Conservation (phyloP, 2,329 filamentous ascomycete genomes). For the Colletotrichum theobromicola region DNA sequence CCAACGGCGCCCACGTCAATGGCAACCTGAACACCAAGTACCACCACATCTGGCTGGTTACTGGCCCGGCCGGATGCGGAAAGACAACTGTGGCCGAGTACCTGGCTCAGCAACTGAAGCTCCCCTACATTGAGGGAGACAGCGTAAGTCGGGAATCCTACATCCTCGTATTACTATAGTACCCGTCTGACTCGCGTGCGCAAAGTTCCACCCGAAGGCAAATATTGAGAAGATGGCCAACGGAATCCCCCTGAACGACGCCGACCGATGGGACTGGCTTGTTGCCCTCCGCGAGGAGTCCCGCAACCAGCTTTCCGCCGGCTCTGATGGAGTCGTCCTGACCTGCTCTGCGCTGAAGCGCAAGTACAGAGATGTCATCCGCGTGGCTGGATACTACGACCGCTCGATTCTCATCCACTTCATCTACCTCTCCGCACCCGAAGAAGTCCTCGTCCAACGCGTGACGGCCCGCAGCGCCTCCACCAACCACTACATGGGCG, state of each 20-base stretch:
- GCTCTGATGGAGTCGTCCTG: conserved; percentile 80
- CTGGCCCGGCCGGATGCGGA: conserved; percentile 79
- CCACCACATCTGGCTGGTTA: conserved; percentile 82
- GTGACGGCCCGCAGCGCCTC: conserved; percentile 64
- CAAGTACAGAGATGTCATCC: conserved; percentile 94
- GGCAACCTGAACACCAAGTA: conserved; percentile 38
- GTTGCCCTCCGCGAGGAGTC: conserved; percentile 75
- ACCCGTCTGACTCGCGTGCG: conserved; percentile 26
- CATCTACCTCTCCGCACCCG: conserved; percentile 83
- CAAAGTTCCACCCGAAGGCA: conserved; percentile 73
- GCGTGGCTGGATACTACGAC: conserved; percentile 78
- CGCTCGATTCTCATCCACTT: conserved; percentile 84
- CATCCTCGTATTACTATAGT: not conserved
- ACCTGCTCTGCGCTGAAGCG: conserved; percentile 96
- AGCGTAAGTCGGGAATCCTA: conserved; percentile 62
- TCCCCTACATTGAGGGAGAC: conserved; percentile 81
- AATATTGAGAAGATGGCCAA: conserved; percentile 92
- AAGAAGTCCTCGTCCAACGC: conserved; percentile 76
- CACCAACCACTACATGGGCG: conserved; percentile 95
- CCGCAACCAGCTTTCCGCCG: conserved; percentile 57
- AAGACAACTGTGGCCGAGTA: conserved; percentile 77
- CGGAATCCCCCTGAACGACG: conserved; percentile 85
- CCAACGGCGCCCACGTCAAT: conserved; percentile 33
- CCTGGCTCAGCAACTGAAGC: conserved; percentile 63
- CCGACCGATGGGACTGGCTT: conserved; percentile 98